These are phyloP conservation scores for Linderniella brevidens DNA, from an alignment of 257 asterid genomes.

Conservation along the genomic window DNA sequence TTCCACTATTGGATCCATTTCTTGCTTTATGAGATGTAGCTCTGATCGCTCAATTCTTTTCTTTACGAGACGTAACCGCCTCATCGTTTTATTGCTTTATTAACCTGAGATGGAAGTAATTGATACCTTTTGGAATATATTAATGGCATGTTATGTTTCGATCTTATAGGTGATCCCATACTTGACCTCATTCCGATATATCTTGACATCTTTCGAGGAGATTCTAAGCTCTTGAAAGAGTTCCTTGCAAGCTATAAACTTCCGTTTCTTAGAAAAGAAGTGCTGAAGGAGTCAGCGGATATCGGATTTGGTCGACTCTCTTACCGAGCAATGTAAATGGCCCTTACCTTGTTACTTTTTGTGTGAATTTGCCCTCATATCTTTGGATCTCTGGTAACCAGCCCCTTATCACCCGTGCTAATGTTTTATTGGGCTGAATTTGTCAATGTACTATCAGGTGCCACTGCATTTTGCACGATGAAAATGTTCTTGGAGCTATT, in stretches of 20 bases:
- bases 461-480: constrained; percentile 70
- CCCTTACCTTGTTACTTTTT: not conserved
- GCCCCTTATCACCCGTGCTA: too few species aligned
- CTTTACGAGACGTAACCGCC: too few species aligned
- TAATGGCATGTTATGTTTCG: constrained; percentile 4
- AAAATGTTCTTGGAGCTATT: constrained; percentile 69
- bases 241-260: constrained; percentile 64
- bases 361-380: not conserved
- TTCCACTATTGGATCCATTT: not conserved
- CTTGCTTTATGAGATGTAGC: not conserved
- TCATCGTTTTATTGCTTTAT: too few species aligned
- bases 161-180: constrained; percentile 62
- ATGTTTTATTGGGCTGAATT: not conserved
- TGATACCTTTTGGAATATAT: not conserved
- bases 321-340: constrained; percentile 73
- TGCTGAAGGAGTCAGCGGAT: constrained; percentile 13
- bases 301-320: constrained; percentile 34
- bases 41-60: too few species aligned
- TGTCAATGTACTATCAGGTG: constrained; percentile 38
- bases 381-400: not conserved
- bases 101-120: not conserved
- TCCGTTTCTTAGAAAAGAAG: constrained; percentile 33
- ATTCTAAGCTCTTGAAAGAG: constrained; percentile 46
- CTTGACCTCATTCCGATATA: constrained; percentile 69
- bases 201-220: constrained; percentile 81